A percentile compares a stretch with the other conserved stretches of the same genome.
phyloP scores from a whole-genome alignment of 345 rosid species.

The Eucalyptus curtisii region DNA sequence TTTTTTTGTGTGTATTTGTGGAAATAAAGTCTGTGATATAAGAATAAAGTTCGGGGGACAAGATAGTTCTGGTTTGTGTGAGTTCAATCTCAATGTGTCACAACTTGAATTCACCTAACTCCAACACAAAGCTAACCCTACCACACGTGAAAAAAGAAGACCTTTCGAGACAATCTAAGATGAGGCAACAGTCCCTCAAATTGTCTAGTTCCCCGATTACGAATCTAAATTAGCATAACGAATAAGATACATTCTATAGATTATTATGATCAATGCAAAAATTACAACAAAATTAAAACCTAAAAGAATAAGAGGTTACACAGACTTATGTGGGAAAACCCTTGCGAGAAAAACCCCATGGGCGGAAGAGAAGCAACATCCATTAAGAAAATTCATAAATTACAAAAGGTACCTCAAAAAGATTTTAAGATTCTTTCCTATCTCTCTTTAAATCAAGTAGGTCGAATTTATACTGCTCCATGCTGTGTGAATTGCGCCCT shows the following conservation, averaged over 20 bases:
- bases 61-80: fast-evolving
- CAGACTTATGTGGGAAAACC: too few species aligned
- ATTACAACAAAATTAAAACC: too few species aligned
- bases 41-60: background rate
- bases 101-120: background rate
- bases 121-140: background rate
- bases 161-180: background rate
- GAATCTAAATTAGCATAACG: background rate
- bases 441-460: background rate
- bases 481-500: background rate
- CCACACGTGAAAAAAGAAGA: background rate
- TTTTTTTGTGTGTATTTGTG: background rate
- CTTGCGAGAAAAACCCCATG: too few species aligned
- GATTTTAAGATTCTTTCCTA: too few species aligned
- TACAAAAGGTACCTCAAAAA: background rate
- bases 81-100: background rate
- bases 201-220: background rate
- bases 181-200: background rate
- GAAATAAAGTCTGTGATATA: background rate
- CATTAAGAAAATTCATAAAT: too few species aligned
- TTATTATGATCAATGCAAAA: too few species aligned
- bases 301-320: too few species aligned
- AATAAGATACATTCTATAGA: too few species aligned
- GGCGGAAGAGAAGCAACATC: too few species aligned
- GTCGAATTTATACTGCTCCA: background rate